A percentile compares a stretch with the other conserved stretches of the same genome.
Evolutionary conservation across 805 yeast genomes (phyloP).

Genomic region (Ogataea haglerorum): DNA sequence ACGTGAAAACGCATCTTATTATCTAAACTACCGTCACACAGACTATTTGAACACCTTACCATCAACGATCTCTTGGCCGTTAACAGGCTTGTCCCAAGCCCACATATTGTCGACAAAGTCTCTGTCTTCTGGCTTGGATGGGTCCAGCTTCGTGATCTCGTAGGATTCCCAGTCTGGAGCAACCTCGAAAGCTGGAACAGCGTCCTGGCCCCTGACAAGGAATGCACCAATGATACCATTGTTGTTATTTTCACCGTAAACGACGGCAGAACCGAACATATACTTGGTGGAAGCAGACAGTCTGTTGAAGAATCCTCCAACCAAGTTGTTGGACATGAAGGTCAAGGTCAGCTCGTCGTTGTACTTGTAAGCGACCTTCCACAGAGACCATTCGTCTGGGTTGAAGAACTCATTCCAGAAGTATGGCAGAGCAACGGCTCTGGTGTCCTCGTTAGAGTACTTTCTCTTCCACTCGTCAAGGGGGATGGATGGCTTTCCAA

Average conservation of each 20-base stretch:
- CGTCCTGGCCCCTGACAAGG: slow-evolving; percentile 93
- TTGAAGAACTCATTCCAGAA: slow-evolving; percentile 92
- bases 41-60: slow-evolving; percentile 94
- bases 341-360: slow-evolving; percentile 96
- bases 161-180: slow-evolving; percentile 99
- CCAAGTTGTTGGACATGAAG: slow-evolving; percentile 96
- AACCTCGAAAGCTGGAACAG: slow-evolving; percentile 88
- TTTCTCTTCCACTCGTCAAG: slow-evolving; percentile 94
- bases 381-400: slow-evolving; percentile 89
- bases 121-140: slow-evolving; percentile 69
- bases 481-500: slow-evolving; percentile 66
- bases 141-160: slow-evolving; percentile 77
- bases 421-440: slow-evolving; percentile 92
- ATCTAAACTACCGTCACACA: slow-evolving; percentile 6
- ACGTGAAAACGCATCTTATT: slow-evolving; percentile 11
- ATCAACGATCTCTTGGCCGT: slow-evolving; percentile 83
- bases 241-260: slow-evolving; percentile 97
- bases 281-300: slow-evolving; percentile 86
- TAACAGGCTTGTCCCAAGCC: slow-evolving; percentile 98
- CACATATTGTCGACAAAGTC: slow-evolving; percentile 85
- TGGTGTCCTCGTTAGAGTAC: slow-evolving; percentile 96
- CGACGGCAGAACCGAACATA: slow-evolving; percentile 90
- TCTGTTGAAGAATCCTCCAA: slow-evolving; percentile 98
- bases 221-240: slow-evolving; percentile 96
- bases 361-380: slow-evolving; percentile 95